These are phyloP conservation scores for Kodamaea fukazawae DNA, from an alignment of 805 yeast species.

Conservation along the genomic window DNA sequence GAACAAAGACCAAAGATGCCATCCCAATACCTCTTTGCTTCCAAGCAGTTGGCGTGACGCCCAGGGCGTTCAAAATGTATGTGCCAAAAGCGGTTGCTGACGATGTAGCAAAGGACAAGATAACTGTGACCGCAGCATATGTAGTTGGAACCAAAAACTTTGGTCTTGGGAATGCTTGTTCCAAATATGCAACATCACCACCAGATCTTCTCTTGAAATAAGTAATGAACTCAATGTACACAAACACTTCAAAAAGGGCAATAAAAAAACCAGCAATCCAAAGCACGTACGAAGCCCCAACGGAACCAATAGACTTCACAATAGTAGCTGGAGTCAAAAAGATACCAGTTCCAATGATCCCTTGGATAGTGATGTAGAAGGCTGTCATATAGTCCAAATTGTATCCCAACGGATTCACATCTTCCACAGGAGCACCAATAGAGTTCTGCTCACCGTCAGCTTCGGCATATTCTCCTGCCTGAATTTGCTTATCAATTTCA, in stretches of 20 bases:
- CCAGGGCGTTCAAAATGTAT: constrained; percentile 34
- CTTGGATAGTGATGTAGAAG: constrained; percentile 61
- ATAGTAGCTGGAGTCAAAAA: constrained; percentile 68
- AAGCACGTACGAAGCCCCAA: constrained; percentile 43
- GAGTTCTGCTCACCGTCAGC: constrained; percentile 16
- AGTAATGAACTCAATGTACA: constrained; percentile 42
- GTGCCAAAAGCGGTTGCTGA: constrained; percentile 39
- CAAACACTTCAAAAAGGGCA: constrained; percentile 33
- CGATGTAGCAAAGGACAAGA: constrained; percentile 33
- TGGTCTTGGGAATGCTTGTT: constrained; percentile 37
- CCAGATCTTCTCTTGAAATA: constrained; percentile 37
- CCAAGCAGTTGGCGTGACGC: constrained; percentile 28
- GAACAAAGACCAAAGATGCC: constrained; percentile 25
- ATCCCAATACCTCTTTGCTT: constrained; percentile 35
- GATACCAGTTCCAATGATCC: constrained; percentile 76
- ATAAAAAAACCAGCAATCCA: constrained; percentile 43
- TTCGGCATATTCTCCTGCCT: constrained; percentile 6
- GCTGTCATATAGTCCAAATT: constrained; percentile 43
- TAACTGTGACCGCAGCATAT: constrained; percentile 37
- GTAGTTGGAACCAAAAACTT: constrained; percentile 33
- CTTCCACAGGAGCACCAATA: constrained; percentile 43
- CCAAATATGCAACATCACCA: constrained; percentile 40
- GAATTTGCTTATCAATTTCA: constrained; percentile 4
- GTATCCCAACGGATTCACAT: constrained; percentile 36
- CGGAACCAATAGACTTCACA: constrained; percentile 40